Conservation (phyloP, 345 rosid species). For the Populus pruinosa region DNA sequence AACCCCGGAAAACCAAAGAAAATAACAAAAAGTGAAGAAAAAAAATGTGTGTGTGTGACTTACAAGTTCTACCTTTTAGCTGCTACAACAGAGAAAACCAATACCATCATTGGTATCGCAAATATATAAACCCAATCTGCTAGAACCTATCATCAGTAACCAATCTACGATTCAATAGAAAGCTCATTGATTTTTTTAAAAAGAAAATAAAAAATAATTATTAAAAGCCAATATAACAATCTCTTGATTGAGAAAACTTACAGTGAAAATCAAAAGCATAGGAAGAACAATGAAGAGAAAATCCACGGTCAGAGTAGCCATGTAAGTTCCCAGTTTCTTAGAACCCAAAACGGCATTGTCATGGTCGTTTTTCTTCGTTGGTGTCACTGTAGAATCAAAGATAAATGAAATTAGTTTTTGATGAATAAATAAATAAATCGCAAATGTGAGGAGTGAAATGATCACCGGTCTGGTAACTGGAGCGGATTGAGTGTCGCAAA, state of each 20-base stretch:
- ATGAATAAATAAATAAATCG: too few species aligned
- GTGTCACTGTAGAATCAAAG: constrained; percentile 5
- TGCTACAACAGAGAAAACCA: constrained; percentile 31
- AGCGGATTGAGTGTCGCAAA: constrained; percentile 47
- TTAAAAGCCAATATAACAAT: neutral
- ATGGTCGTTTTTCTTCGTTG: constrained; percentile 41
- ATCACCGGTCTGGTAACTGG: constrained; percentile 35
- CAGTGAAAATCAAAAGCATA: constrained; percentile 58
- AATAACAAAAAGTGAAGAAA: neutral
- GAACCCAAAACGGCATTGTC: constrained; percentile 36
- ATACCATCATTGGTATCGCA: constrained; percentile 32
- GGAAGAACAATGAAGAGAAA: constrained; percentile 62
- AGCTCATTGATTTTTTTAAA: too few species aligned
- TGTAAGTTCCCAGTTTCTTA: constrained; percentile 41
- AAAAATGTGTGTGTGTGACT: constrained; percentile 9
- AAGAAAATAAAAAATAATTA: neutral
- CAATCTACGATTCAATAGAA: neutral
- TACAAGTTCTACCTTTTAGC: constrained; percentile 72
- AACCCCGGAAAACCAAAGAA: neutral
- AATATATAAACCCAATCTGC: constrained; percentile 61
- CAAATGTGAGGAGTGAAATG: neutral
- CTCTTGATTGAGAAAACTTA: constrained; percentile 29
- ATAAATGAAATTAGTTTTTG: neutral
- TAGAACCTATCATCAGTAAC: constrained; percentile 50
- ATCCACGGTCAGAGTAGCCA: constrained; percentile 49